A percentile compares a stretch with the other conserved stretches of the same genome.
Evolutionary conservation across 768 basidiomycete genomes (phyloP).

Genomic region (Calocybe gangraenosa): DNA sequence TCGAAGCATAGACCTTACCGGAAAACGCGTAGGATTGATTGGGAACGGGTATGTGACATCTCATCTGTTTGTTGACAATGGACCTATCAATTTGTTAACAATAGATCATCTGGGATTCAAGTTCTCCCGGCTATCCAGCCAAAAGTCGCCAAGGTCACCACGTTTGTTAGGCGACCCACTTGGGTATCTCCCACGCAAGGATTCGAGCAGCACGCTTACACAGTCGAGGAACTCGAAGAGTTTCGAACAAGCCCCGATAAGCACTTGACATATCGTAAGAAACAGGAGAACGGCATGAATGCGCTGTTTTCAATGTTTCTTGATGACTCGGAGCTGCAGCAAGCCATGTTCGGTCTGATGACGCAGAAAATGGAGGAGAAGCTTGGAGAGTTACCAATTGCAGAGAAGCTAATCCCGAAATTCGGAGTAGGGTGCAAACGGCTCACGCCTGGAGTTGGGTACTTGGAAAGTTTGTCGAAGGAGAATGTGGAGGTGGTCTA

Average conservation of each 20-base stretch:
- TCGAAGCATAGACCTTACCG: slow-evolving; percentile 23
- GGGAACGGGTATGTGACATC: slow-evolving; percentile 29
- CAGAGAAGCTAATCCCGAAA: slow-evolving; percentile 32
- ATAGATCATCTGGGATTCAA: slow-evolving; percentile 30
- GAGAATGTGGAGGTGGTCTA: slow-evolving; percentile 29
- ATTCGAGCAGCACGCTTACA: slow-evolving; percentile 26
- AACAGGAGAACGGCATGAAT: slow-evolving; percentile 36
- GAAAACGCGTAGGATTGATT: slow-evolving; percentile 32
- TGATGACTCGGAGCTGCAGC: slow-evolving; percentile 29
- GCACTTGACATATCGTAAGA: slow-evolving; percentile 38
- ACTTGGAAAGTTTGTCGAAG: slow-evolving; percentile 27
- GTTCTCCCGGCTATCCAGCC: slow-evolving; percentile 29
- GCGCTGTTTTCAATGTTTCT: slow-evolving; percentile 26
- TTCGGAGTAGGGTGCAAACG: slow-evolving; percentile 31
- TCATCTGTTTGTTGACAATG: too few relatives aligned
- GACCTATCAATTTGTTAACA: not conserved
- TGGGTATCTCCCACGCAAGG: slow-evolving; percentile 27
- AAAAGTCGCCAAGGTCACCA: slow-evolving; percentile 29
- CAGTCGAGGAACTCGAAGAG: slow-evolving; percentile 34
- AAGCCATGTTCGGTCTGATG: slow-evolving; percentile 21
- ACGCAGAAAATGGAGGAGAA: slow-evolving; percentile 35
- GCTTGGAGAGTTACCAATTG: slow-evolving; percentile 36
- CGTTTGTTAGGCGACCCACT: slow-evolving; percentile 28
- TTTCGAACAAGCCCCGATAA: slow-evolving; percentile 34
- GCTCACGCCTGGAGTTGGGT: slow-evolving; percentile 30